Base-by-base conservation (phyloP, 2,329 filamentous ascomycete genomes). In the Stachybotrys elegans region DNA sequence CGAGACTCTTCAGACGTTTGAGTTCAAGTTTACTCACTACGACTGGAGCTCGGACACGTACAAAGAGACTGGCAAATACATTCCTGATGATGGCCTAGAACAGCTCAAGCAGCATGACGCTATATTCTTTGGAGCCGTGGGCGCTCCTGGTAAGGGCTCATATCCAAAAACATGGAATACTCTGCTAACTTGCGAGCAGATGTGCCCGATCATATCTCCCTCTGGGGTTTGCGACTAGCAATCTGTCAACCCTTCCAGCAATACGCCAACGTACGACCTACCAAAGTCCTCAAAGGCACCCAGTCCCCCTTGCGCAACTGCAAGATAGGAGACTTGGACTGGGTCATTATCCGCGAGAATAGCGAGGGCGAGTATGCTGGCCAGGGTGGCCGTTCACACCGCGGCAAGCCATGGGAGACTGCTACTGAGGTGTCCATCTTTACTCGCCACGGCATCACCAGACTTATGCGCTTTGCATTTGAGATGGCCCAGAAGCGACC, bases 31-130 rank as follows among this genome's bases (percentile, higher is more conserved):
- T 55, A 73, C 71, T 34, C 66, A 81, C 51, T 83, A 77, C 52
- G 79, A 84, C 58, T 86, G 82, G 83, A 81, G 76, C 51, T 84
- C 79, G 0, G 77, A 81, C 14, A 79, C 73, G 0, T 86, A 83
- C 62, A 83, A 83, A 58, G 73, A 75, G 57, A 81, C 75, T 0
- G 83, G 83, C 2, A 73, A 77, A 51, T 86, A 58, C 29, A 60
- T 62, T 7, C 59, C 59, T 0, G 56, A 58, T 0, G 48, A 77
- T 69, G 61, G 57, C 12, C 52, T 63, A 7, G 55, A 61, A 25
- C 49, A 53, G 34, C 54, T 68, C 21, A 64, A 60, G 52, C 61
- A 61, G 48, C 62, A 67, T 45, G 75, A 84, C 51, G 81, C 81
- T 1, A 83, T 83, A 41, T 66, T 84, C 9, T 84, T 84, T 47